Conservation (phyloP, 2,329 filamentous ascomycete species). For the Triangularia verruculosa region DNA sequence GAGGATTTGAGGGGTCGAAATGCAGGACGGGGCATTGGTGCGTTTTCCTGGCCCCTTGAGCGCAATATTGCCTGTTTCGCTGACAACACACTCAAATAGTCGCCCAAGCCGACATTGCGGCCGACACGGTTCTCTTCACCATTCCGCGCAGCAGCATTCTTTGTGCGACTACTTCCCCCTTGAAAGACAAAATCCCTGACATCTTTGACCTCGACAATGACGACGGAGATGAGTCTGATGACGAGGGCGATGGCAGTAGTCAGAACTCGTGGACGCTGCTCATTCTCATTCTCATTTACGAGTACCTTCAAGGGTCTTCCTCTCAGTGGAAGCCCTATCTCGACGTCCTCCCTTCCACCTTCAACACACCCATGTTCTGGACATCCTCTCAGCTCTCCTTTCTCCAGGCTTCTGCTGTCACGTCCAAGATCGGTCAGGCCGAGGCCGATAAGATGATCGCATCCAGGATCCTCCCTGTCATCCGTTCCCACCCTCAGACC, state of each 20-base stretch:
- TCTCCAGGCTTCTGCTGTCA: conserved; percentile 74
- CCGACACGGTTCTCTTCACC: conserved; percentile 76
- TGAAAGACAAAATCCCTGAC: conserved; percentile 56
- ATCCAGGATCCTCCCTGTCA: conserved; percentile 48
- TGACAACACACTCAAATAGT: conserved; percentile 46
- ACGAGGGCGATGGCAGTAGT: conserved; percentile 29
- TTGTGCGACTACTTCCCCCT: conserved; percentile 67
- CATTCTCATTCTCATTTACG: conserved; percentile 80
- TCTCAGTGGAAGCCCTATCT: conserved; percentile 80
- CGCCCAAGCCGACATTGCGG: conserved; percentile 64
- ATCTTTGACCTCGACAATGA: conserved; percentile 43
- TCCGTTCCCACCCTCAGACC: conserved; percentile 43
- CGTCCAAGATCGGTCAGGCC: conserved; percentile 70
- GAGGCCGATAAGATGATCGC: conserved; percentile 69
- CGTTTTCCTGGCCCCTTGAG: conserved; percentile 18
- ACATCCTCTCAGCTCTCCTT: conserved; percentile 62
- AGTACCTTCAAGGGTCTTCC: conserved; percentile 54
- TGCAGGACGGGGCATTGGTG: conserved; percentile 56
- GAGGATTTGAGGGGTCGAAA: conserved; percentile 48
- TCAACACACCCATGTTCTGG: conserved; percentile 94
- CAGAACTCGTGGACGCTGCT: conserved; percentile 55
- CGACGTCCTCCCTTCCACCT: conserved; percentile 65
- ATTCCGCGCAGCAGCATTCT: conserved; percentile 72
- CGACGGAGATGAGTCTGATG: conserved; percentile 36
- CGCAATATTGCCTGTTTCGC: background rate